Base-by-base conservation (phyloP, 768 basidiomycete genomes). In the Boletus rubropictus region DNA sequence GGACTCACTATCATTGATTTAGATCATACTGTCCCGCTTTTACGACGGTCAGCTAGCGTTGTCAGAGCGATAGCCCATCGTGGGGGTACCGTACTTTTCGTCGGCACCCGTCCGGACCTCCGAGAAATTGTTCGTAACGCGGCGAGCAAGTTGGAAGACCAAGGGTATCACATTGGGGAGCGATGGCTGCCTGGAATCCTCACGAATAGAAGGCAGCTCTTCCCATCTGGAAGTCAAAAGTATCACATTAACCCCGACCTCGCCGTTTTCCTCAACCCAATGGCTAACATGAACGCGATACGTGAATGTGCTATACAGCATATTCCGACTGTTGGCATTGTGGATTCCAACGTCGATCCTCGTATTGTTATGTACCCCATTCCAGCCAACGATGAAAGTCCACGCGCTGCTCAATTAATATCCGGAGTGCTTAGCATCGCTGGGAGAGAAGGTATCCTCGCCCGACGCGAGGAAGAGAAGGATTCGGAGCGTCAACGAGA, bases 311-410 rank as follows among this genome's bases (percentile, higher is more conserved):
- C 91, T 14, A 74, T 83, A 46, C 78, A 85, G 51, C 86, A 94
- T 60, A 79, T 98, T 46, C 96, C 96, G 0, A 98, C 96, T 1
- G 82, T 98, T 50, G 96, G 86, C 28, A 83, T 98, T 50, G 81
- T 94, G 44, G 96, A 99, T 68, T 90, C 93, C 18, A 92, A 99
- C 63, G 87, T 82, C 35, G 96, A 99, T 69, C 96, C 96, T 5
- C 82, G 96, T 21, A 76, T 92, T 32, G 94, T 99, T 52, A 96
- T 97, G 78, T 98, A 96, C 66, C 87, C 96, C 35, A 97, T 99
- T 60, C 94, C 93, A 0, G 93, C 90, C n/a, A 99, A 98, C 66
- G 91, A 95, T 69, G 96, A 99, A 69, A 91, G 82, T 61, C 77
- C 85, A 9, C 79, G 93, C 38, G 86, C 93, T 14, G 90, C 91